Evolutionary conservation across 768 basidiomycete genomes (phyloP).

Genomic region (Lactifluus volemus): DNA sequence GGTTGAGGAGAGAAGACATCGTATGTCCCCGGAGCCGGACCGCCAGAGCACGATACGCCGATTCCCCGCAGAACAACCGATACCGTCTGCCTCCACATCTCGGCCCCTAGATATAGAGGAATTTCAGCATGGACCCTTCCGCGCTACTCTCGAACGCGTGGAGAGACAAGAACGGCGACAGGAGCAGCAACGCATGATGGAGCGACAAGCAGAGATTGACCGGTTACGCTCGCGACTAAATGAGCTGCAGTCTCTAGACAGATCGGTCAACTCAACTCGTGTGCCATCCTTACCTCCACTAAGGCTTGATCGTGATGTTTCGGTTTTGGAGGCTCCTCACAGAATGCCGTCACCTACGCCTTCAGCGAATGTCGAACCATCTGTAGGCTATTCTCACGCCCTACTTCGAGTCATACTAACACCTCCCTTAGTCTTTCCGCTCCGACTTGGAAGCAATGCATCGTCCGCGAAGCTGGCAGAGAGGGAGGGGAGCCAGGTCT

Average conservation of each 20-base stretch:
- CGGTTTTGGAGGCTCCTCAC: background rate
- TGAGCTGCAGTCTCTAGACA: conserved; percentile 10
- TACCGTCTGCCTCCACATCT: background rate
- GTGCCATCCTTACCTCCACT: conserved; percentile 19
- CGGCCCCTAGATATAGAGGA: conserved; percentile 20
- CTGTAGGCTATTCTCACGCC: background rate
- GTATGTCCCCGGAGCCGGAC: background rate
- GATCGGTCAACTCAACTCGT: conserved; percentile 2
- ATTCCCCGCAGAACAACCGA: background rate
- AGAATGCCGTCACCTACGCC: conserved; percentile 4
- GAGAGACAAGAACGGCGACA: conserved; percentile 4
- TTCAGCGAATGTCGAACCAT: background rate
- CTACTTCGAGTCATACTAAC: background rate
- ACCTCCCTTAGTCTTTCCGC: conserved; percentile 6
- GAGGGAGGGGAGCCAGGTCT: background rate
- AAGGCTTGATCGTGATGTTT: conserved; percentile 11
- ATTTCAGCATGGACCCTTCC: conserved; percentile 26
- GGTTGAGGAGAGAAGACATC: conserved; percentile 6
- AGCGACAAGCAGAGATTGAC: conserved; percentile 18
- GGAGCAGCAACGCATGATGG: conserved; percentile 12
- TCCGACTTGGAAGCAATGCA: conserved; percentile 1
- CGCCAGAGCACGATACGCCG: conserved; percentile 3
- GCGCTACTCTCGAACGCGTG: conserved; percentile 20
- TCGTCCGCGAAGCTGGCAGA: conserved; percentile 12
- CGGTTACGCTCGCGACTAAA: conserved; percentile 14